Evolutionary conservation across 2,329 filamentous ascomycete genomes (phyloP).

Genomic region (Phyllosticta citribraziliensis): DNA sequence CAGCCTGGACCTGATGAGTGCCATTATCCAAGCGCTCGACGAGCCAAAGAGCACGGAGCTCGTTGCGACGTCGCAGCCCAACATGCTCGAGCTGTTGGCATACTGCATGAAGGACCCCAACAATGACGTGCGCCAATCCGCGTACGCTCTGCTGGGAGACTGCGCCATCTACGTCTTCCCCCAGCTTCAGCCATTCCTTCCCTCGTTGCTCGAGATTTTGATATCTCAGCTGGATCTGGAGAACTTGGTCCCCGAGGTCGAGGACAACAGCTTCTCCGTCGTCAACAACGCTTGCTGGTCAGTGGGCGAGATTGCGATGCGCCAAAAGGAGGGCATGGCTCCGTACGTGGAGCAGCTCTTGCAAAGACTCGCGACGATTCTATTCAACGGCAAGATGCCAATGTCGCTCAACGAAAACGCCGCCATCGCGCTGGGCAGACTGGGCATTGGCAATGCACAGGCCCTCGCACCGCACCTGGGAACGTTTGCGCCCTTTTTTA

Average conservation of each 20-base stretch:
- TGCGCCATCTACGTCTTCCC: constrained; percentile 87
- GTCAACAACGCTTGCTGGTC: constrained; percentile 99
- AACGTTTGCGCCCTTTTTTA: constrained; percentile 72
- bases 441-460: constrained; percentile 71
- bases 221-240: constrained; percentile 73
- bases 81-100: constrained; percentile 80
- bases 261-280: constrained; percentile 79
- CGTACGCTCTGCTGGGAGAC: constrained; percentile 89
- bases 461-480: constrained; percentile 68
- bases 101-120: constrained; percentile 87
- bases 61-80: constrained; percentile 63
- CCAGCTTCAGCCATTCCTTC: constrained; percentile 65
- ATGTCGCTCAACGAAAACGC: constrained; percentile 87
- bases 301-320: constrained; percentile 80
- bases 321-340: constrained; percentile 60
- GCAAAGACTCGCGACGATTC: constrained; percentile 67
- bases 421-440: constrained; percentile 78
- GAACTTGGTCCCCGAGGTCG: constrained; percentile 62
- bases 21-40: constrained; percentile 83
- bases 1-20: constrained; percentile 83
- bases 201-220: constrained; percentile 67
- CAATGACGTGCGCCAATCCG: constrained; percentile 91
- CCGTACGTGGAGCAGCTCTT: constrained; percentile 71
- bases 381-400: constrained; percentile 76
- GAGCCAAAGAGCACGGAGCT: constrained; percentile 64